These are phyloP conservation scores for Lactarius tabidus DNA, from an alignment of 768 basidiomycete species.

Conservation along the genomic window DNA sequence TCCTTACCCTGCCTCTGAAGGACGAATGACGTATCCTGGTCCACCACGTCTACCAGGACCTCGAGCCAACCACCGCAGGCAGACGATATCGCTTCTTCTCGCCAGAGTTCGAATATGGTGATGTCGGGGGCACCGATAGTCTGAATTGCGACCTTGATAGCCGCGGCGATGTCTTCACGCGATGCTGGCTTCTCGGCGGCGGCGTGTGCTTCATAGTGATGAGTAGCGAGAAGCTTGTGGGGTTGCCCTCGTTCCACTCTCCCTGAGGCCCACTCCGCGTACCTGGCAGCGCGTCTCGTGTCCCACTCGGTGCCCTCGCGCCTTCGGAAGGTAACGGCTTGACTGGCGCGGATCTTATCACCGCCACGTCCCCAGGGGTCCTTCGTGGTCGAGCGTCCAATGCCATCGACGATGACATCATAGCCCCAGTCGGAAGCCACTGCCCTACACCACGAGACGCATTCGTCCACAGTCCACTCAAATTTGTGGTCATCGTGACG, in stretches of 20 bases:
- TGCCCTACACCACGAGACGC: conserved; percentile 53
- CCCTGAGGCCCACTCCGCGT: conserved; percentile 28
- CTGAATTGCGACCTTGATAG: conserved; percentile 52
- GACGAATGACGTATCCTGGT: conserved; percentile 26
- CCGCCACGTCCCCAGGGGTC: conserved; percentile 75
- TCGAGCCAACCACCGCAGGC: conserved; percentile 64
- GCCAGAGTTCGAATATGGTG: conserved; percentile 42
- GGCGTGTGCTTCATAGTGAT: conserved; percentile 51
- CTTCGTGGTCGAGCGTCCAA: conserved; percentile 54
- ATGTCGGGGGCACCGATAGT: conserved; percentile 46
- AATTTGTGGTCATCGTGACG: conserved; percentile 84
- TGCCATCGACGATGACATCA: conserved; percentile 50
- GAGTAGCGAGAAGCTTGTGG: conserved; percentile 48
- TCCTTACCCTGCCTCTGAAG: conserved; percentile 13
- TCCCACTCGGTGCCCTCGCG: conserved; percentile 36
- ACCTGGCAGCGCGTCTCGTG: conserved; percentile 30
- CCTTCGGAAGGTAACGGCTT: conserved; percentile 60
- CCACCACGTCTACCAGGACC: conserved; percentile 45
- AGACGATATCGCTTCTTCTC: conserved; percentile 42
- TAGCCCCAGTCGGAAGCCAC: conserved; percentile 71
- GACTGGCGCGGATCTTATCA: conserved; percentile 59
- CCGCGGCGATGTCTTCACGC: conserved; percentile 45
- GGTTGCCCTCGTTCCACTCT: conserved; percentile 19
- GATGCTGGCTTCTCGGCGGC: conserved; percentile 42
- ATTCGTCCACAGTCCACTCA: conserved; percentile 82